These are phyloP conservation scores for Pseudogymnoascus pannorum DNA, from an alignment of 2,329 filamentous ascomycete genomes.

Conservation along the genomic window DNA sequence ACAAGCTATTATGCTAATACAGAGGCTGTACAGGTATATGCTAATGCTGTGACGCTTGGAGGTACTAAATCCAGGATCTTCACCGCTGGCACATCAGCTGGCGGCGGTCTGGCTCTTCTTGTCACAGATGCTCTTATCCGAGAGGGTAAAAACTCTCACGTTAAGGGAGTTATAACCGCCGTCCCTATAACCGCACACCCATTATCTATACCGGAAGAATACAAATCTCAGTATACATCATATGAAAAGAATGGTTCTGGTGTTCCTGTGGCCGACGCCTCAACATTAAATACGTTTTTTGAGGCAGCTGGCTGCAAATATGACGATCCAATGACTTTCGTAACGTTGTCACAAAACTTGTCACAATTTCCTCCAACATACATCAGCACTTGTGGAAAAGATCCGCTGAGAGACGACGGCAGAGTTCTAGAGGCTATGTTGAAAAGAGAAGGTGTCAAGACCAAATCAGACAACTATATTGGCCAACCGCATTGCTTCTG, in stretches of 20 bases:
- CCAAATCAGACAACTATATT: conserved; percentile 24
- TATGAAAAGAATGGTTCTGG: conserved; percentile 17
- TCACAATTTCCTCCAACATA: conserved; percentile 19
- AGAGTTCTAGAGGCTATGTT: conserved; percentile 25
- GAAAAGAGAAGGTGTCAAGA: conserved; percentile 22
- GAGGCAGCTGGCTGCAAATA: conserved; percentile 10
- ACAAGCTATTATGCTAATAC: neutral
- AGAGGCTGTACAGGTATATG: conserved; percentile 14
- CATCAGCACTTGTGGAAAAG: conserved; percentile 20
- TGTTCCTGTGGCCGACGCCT: conserved; percentile 18
- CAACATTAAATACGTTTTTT: conserved; percentile 19
- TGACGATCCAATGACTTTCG: conserved; percentile 16
- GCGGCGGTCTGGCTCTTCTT: conserved; percentile 19
- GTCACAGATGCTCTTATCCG: conserved; percentile 21
- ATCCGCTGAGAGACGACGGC: conserved; percentile 28
- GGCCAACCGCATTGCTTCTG: conserved; percentile 30
- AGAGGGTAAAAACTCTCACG: conserved; percentile 7
- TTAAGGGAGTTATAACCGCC: conserved; percentile 20
- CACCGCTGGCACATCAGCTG: conserved; percentile 21
- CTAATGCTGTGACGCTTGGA: conserved; percentile 14
- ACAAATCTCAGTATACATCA: conserved; percentile 17
- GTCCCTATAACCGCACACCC: conserved; percentile 21
- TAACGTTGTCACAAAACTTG: conserved; percentile 15
- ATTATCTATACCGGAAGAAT: conserved; percentile 15
- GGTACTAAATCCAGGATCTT: conserved; percentile 16